Conservation (phyloP, 192 early-diverging fungal species). For the Coemansia sp. region DNA sequence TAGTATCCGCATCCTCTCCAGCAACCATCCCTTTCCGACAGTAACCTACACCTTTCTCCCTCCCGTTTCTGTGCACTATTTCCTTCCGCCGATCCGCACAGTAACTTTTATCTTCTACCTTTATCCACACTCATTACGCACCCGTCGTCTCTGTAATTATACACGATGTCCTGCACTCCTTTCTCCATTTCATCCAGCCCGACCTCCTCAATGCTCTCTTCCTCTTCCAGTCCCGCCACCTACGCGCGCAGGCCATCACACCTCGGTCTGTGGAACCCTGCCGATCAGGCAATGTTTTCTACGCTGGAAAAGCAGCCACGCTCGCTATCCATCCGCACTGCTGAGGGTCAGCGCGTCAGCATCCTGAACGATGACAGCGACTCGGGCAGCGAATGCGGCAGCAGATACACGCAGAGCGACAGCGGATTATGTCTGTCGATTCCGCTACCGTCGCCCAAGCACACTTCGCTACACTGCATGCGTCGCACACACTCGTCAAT, state of each 20-base stretch:
- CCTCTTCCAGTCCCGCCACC: neutral
- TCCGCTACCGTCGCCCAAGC: constrained; percentile 19
- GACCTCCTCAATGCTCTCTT: neutral
- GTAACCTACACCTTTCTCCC: neutral
- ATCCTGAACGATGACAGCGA: constrained; percentile 45
- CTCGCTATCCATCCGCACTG: constrained; percentile 48
- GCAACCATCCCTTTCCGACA: neutral
- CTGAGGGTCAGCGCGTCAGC: constrained; percentile 45
- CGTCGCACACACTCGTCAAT: constrained; percentile 22
- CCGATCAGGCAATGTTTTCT: neutral
- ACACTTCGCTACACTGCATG: neutral
- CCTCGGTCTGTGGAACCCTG: constrained; percentile 3
- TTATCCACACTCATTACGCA: neutral
- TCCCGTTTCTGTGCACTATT: neutral
- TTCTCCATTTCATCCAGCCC: neutral
- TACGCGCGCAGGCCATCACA: constrained; percentile 1
- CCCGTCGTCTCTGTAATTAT: neutral
- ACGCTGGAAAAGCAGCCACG: constrained; percentile 14
- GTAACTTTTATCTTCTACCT: neutral
- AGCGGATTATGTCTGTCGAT: constrained; percentile 26
- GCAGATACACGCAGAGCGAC: constrained; percentile 25
- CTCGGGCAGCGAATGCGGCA: constrained; percentile 11
- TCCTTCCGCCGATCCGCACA: neutral
- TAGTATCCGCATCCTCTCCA: too few species aligned
- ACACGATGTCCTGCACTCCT: neutral